These are phyloP conservation scores for Phascolomyces articulosus DNA, from an alignment of 371 early-diverging fungal genomes.

Conservation along the genomic window DNA sequence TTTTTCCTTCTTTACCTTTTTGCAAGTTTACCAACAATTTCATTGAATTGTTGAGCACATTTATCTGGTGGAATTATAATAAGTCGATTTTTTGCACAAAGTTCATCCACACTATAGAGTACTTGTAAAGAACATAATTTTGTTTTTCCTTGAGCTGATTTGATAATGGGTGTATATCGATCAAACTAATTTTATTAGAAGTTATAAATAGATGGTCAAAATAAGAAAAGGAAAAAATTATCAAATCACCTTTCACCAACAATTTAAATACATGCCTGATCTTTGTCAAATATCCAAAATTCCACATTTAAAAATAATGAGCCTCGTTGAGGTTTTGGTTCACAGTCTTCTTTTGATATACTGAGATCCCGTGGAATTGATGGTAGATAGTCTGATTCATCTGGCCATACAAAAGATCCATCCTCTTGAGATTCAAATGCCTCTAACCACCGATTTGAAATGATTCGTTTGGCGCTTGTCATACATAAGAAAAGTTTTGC, in stretches of 20 bases:
- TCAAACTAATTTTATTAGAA: slow-evolving; percentile 1
- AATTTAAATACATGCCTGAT: background rate
- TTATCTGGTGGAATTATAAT: background rate
- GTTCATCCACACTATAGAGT: background rate
- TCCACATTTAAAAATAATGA: slow-evolving; percentile 5
- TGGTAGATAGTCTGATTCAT: background rate
- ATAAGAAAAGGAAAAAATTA: no score
- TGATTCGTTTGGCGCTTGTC: background rate
- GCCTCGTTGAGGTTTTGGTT: background rate
- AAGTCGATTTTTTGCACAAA: background rate
- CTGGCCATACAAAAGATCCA: background rate
- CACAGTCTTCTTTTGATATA: slow-evolving; percentile 2
- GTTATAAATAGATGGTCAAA: no score
- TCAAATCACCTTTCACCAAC: no score
- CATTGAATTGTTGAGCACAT: background rate
- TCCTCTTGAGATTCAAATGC: background rate
- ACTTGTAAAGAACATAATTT: background rate
- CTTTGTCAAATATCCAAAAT: slow-evolving; percentile 6
- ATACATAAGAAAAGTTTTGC: background rate
- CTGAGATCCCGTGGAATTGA: background rate
- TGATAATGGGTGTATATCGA: background rate
- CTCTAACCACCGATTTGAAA: slow-evolving; percentile 1
- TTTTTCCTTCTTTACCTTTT: background rate
- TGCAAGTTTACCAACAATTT: background rate
- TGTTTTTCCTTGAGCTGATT: slow-evolving; percentile 4